Conservation (phyloP, 352 stramenopile genomes). For the Hyphochytrium catenoides region DNA sequence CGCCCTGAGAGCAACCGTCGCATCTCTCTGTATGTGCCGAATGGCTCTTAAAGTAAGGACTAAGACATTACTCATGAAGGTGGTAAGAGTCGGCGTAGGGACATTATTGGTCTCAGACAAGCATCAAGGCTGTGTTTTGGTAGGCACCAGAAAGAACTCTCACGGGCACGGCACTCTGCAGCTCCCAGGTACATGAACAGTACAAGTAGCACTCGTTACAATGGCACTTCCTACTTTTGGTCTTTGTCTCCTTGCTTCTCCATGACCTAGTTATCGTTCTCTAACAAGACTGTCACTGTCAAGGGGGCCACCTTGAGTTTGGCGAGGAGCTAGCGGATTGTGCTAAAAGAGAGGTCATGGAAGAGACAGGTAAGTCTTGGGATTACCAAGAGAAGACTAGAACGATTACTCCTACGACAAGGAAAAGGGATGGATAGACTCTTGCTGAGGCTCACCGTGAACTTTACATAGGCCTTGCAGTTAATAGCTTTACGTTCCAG, state of each 20-base stretch:
- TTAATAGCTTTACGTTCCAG: not conserved
- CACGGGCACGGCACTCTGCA: conserved; percentile 42
- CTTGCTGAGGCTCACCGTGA: not conserved
- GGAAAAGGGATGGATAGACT: not conserved
- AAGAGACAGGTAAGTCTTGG: conserved; percentile 37
- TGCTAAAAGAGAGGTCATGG: conserved; percentile 43
- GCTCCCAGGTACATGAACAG: conserved; percentile 18
- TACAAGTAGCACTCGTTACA: not conserved
- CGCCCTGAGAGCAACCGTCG: too few species aligned
- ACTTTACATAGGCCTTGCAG: not conserved
- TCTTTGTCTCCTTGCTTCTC: not conserved
- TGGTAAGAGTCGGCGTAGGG: conserved; percentile 42
- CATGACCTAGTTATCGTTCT: too few species aligned
- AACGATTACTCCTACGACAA: too few species aligned
- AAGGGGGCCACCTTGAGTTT: conserved; percentile 50
- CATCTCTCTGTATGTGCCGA: too few species aligned
- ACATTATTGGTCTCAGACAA: conserved; percentile 34
- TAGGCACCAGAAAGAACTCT: conserved; percentile 36
- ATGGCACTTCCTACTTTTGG: not conserved
- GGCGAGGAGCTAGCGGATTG: conserved; percentile 49
- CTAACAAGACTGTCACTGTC: too few species aligned
- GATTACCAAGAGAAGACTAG: too few species aligned
- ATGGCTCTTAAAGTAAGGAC: too few species aligned
- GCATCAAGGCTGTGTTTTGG: conserved; percentile 34
- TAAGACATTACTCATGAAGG: not conserved